Evolutionary conservation across 2,329 filamentous ascomycete genomes (phyloP), one percentile per base, ranked within the genome.

Genomic region (Colletotrichum lentis): DNA sequence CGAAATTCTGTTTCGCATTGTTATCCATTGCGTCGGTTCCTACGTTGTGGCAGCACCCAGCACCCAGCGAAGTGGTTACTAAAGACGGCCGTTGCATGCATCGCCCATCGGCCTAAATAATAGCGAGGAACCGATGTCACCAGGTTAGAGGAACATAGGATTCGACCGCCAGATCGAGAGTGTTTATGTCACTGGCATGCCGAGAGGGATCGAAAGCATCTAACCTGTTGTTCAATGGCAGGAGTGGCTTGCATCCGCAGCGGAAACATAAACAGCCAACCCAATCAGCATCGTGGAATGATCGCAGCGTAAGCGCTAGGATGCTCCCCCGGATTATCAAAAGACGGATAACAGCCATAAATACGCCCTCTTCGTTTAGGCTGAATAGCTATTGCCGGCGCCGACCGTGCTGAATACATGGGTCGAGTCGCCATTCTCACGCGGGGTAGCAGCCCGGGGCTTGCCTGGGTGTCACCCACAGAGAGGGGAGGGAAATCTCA

Each of bases 381-480:
- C 66, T 69, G 66, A 69, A 66, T 65, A 37, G 16, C 43, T 69
- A 61, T 61, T 65, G 62, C 66, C 62, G 62, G 55, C 22, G 14
- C 8, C 56, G 49, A 57, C 61, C 55, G 27, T 56, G 27, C 27
- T 57, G 52, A 43, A 16, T 27, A 56, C 54, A 52, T 60, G 62
- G 55, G 50, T 56, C 7, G 14, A 7, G 24, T 27, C 37, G 37
- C 20, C 44, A 20, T 52, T 61, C 5, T 1, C 37, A 60, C 66
- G 62, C 66, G 66, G 66, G 66, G 66, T 61, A 69, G 35, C 18
- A 6, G 18, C 16, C 8, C 12, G 22, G 41, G 44, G 37, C 4
- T 27, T 3, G 16, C 7, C 20, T 5, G 20, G 27, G 27, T 35
- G 54, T 43, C 58, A 27, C 43, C 5, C 18, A 11, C 27, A 16